A percentile compares a stretch with the other conserved stretches of the same genome.
Conservation (phyloP, 257 asterid genomes). For the Echium plantagineum region DNA sequence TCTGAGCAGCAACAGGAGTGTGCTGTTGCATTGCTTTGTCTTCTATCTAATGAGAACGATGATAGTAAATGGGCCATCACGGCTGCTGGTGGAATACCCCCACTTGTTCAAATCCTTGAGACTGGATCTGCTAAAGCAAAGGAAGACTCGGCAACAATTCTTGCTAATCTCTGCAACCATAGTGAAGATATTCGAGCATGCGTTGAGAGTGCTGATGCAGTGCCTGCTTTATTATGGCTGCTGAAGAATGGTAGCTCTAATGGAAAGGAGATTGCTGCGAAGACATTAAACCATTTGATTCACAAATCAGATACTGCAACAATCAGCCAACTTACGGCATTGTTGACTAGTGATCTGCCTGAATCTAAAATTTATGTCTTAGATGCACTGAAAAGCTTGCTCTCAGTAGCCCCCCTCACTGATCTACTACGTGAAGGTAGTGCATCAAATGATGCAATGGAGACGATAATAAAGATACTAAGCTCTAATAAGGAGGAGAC, state of each 20-base stretch:
- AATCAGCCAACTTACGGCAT: slow-evolving; percentile 93
- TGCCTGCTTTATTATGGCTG: slow-evolving; percentile 94
- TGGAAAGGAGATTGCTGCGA: slow-evolving; percentile 96
- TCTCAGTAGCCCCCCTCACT: slow-evolving; percentile 68
- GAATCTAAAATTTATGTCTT: slow-evolving; percentile 90
- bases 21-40: slow-evolving; percentile 92
- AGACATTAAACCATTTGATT: slow-evolving; percentile 92
- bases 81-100: slow-evolving; percentile 99
- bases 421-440: slow-evolving; percentile 93
- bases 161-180: slow-evolving; percentile 96
- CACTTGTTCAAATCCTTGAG: slow-evolving; percentile 93
- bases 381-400: slow-evolving; percentile 85
- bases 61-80: slow-evolving; percentile 99
- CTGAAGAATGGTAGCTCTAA: slow-evolving; percentile 88
- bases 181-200: slow-evolving; percentile 99
- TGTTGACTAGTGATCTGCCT: slow-evolving; percentile 82
- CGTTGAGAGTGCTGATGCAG: slow-evolving; percentile 99
- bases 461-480: slow-evolving; percentile 80
- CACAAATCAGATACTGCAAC: slow-evolving; percentile 98
- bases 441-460: slow-evolving; percentile 96
- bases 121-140: slow-evolving; percentile 95
- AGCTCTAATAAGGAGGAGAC: slow-evolving; percentile 80
- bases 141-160: slow-evolving; percentile 95
- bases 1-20: slow-evolving; percentile 99
- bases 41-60: slow-evolving; percentile 79